Evolutionary conservation across 1,284 basidiomycete genomes (phyloP).

Genomic region (Ceratobasidium sp.): DNA sequence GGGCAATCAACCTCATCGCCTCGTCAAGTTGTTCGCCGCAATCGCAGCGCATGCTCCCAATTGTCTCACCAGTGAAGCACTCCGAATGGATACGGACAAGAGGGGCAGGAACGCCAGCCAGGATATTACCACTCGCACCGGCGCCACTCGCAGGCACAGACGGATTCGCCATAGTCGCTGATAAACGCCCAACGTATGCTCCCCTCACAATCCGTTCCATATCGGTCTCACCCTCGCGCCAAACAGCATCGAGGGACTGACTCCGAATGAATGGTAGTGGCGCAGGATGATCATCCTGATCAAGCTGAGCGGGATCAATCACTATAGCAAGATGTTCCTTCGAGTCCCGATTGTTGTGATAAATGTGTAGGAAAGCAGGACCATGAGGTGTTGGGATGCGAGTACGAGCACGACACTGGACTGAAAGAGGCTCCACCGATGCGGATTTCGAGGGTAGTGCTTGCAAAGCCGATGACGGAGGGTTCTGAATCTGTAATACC

Average conservation of each 20-base stretch:
- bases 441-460: slow-evolving; percentile 35
- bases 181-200: slow-evolving; percentile 91
- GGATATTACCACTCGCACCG: slow-evolving; percentile 5
- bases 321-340: slow-evolving; percentile 99
- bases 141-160: slow-evolving; percentile 52
- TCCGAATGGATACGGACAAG: slow-evolving; percentile 98
- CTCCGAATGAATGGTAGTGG: slow-evolving; percentile 75
- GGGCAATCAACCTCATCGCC: slow-evolving; percentile 91
- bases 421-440: slow-evolving; percentile 61
- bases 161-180: slow-evolving; percentile 54
- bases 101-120: slow-evolving; percentile 69
- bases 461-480: slow-evolving; percentile 18
- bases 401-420: slow-evolving; percentile 96
- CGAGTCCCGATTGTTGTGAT: slow-evolving; percentile 89
- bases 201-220: slow-evolving; percentile 95
- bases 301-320: slow-evolving; percentile 86
- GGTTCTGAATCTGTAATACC: slow-evolving; percentile 32
- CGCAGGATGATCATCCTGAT: slow-evolving; percentile 62
- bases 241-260: slow-evolving; percentile 84
- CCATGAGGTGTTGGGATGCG: slow-evolving; percentile 98
- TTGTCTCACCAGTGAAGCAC: slow-evolving; percentile 98
- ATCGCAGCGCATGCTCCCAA: slow-evolving; percentile 98
- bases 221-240: slow-evolving; percentile 89
- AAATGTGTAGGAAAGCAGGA: slow-evolving; percentile 92
- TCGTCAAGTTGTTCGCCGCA: slow-evolving; percentile 99